Conservation (phyloP, 305 asterid genomes). For the Solanum hybrid region DNA sequence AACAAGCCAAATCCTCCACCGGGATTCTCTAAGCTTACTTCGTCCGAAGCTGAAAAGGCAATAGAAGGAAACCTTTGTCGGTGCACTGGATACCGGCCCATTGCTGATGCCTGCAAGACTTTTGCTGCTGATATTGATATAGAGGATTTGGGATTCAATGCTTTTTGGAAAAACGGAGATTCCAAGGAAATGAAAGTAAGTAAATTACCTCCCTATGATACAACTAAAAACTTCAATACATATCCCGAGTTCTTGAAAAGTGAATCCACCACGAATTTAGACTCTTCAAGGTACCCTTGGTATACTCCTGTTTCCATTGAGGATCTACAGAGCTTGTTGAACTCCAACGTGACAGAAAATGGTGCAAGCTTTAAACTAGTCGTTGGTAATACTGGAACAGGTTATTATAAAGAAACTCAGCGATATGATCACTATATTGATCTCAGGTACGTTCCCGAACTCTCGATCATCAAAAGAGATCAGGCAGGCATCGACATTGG, state of each 20-base stretch:
- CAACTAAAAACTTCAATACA: conserved; percentile 17
- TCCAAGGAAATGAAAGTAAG: conserved; percentile 20
- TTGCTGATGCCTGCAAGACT: conserved; percentile 82
- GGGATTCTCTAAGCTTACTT: conserved; percentile 58
- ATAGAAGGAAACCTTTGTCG: conserved; percentile 68
- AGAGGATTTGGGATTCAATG: conserved; percentile 72
- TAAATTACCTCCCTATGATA: conserved; percentile 38
- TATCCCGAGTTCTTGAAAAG: conserved; percentile 27
- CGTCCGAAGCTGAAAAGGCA: conserved; percentile 66
- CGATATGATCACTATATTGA: conserved; percentile 40
- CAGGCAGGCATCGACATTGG: conserved; percentile 45
- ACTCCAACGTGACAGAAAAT: conserved; percentile 18
- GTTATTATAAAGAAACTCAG: conserved; percentile 49
- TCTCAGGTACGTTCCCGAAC: conserved; percentile 53
- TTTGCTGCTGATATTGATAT: conserved; percentile 64
- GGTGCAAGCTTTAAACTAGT: conserved; percentile 31
- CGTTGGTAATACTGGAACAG: conserved; percentile 59
- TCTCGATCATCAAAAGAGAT: conserved; percentile 31
- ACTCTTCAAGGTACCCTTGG: conserved; percentile 40
- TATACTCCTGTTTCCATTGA: conserved; percentile 42
- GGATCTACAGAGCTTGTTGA: conserved; percentile 44
- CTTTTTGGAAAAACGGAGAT: conserved; percentile 55
- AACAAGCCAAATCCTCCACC: conserved; percentile 24
- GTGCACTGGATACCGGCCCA: conserved; percentile 77
- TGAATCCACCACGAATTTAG: conserved; percentile 21